phyloP scores from a whole-genome alignment of 2,329 filamentous ascomycete genomes.

The Shiraia sp. region DNA sequence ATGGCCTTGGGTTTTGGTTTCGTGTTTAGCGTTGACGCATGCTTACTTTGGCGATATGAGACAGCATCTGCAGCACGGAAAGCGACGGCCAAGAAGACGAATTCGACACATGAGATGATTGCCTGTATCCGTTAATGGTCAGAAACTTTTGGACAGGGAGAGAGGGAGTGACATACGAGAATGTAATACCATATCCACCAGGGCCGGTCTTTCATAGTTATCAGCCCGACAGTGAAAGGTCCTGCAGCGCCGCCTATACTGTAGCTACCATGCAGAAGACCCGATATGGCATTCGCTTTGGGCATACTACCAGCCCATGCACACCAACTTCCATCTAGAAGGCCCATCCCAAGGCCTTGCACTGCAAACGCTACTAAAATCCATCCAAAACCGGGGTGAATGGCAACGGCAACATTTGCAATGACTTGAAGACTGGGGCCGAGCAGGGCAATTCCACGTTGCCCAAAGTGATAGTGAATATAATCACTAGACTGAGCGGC shows the following conservation, averaged over 20 bases:
- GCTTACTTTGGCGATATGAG: conserved; percentile 35
- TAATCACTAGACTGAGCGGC: conserved; percentile 47
- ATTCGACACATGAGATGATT: conserved; percentile 21
- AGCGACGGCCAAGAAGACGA: conserved; percentile 36
- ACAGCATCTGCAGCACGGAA: conserved; percentile 45
- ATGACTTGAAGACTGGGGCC: conserved; percentile 46
- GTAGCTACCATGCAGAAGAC: conserved; percentile 48
- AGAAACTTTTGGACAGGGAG: neutral
- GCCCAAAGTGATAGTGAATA: conserved; percentile 48
- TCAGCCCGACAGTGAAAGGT: conserved; percentile 41
- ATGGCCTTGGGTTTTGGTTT: conserved; percentile 20
- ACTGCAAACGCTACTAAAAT: conserved; percentile 38
- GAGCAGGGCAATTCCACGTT: conserved; percentile 48
- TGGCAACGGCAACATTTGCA: conserved; percentile 30
- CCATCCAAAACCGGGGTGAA: conserved; percentile 37
- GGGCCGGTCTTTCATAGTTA: conserved; percentile 22
- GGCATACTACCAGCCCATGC: conserved; percentile 50
- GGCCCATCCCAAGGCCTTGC: conserved; percentile 45
- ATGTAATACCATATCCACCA: conserved; percentile 50
- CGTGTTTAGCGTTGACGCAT: conserved; percentile 4
- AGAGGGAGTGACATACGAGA: conserved; percentile 34
- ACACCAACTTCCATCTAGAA: conserved; percentile 52
- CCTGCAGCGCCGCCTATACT: conserved; percentile 46
- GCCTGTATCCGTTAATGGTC: too few relatives aligned
- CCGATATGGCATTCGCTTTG: conserved; percentile 47